Evolutionary conservation across 176 grass and related monocot species (phyloP).

Genomic region (Aegilops longissima): DNA sequence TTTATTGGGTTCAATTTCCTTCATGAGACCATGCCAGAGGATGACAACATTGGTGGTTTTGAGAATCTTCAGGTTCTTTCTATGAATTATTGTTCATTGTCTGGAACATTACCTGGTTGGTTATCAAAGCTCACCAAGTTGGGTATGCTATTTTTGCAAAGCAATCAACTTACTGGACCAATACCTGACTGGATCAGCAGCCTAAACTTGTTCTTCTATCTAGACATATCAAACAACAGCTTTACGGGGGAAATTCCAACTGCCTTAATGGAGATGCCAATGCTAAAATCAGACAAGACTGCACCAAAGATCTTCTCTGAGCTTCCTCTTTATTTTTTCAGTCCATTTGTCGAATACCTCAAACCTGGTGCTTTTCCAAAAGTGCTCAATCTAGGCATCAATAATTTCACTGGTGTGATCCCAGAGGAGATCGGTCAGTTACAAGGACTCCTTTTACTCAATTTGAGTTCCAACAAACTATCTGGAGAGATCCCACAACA

Average conservation of each 20-base stretch:
- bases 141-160: too few species aligned
- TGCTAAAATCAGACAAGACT: constrained; percentile 21
- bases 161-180: too few species aligned
- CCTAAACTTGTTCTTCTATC: too few species aligned
- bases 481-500: neutral
- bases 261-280: constrained; percentile 30
- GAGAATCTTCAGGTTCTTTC: too few species aligned
- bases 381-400: neutral
- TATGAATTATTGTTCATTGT: too few species aligned
- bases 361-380: neutral
- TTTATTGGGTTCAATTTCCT: too few species aligned
- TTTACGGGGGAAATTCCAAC: constrained; percentile 26
- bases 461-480: constrained; percentile 18
- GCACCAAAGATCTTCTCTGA: neutral
- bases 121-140: too few species aligned
- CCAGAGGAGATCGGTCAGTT: neutral
- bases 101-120: too few species aligned
- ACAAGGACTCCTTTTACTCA: neutral
- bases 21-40: too few species aligned
- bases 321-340: neutral
- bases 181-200: too few species aligned
- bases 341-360: neutral
- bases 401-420: neutral
- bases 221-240: constrained; percentile 34
- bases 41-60: too few species aligned